Percentiles rank a stretch among this genome's conserved stretches.
Evolutionary conservation across 2,329 filamentous ascomycete genomes (phyloP).

Genomic region (Claviceps citrina): DNA sequence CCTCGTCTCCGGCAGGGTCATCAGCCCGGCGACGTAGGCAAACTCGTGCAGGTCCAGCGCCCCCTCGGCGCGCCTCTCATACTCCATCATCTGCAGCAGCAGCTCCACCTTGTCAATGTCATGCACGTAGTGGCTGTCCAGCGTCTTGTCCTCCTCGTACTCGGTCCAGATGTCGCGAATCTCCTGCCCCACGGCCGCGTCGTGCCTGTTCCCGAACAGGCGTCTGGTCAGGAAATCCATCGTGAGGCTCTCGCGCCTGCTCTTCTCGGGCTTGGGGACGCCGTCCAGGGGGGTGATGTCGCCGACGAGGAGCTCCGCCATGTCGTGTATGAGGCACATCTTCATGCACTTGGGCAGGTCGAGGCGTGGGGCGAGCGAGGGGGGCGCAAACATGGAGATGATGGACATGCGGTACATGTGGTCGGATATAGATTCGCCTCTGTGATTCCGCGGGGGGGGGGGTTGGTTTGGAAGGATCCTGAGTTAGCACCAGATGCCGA

Average conservation of each 20-base stretch:
- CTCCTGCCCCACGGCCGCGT: constrained; percentile 51
- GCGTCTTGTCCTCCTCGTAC: constrained; percentile 76
- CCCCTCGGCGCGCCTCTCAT: constrained; percentile 58
- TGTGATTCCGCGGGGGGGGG: constrained; percentile 18
- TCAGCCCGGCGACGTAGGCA: constrained; percentile 56
- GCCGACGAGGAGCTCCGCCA: constrained; percentile 88
- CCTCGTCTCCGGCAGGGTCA: constrained; percentile 63
- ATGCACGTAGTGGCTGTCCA: constrained; percentile 81
- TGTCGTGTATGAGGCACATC: constrained; percentile 94
- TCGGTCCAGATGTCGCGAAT: constrained; percentile 80
- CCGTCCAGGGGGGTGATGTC: constrained; percentile 92
- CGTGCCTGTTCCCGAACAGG: constrained; percentile 59
- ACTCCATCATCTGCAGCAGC: constrained; percentile 89
- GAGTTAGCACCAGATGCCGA: not conserved
- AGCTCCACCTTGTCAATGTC: constrained; percentile 97
- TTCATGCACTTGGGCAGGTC: constrained; percentile 75
- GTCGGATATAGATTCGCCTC: constrained; percentile 83
- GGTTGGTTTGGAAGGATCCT: too few species aligned
- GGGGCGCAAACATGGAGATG: constrained; percentile 81
- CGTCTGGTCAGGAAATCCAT: constrained; percentile 78
- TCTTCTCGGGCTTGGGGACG: constrained; percentile 77
- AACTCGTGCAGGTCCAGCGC: constrained; percentile 74
- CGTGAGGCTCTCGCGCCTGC: constrained; percentile 65
- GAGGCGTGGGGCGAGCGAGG: constrained; percentile 52
- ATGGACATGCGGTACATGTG: constrained; percentile 99